Percentiles rank a stretch among this genome's conserved stretches.
phyloP scores from a whole-genome alignment of 2,329 filamentous ascomycete genomes.

The Sclerotinia minor region DNA sequence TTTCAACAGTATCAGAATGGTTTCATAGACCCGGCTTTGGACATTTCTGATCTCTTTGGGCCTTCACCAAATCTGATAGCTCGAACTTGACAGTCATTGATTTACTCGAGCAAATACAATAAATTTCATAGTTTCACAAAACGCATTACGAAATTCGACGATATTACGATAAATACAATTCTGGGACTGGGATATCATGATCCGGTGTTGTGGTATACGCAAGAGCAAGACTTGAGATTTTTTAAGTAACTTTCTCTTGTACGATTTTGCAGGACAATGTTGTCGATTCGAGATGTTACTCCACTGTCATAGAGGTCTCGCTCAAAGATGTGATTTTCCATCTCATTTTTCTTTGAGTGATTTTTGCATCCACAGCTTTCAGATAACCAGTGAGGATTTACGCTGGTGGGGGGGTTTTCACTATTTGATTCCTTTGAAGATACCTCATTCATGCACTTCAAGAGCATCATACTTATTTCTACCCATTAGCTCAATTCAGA shows the following conservation, averaged over 20 bases:
- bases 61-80: slow-evolving; percentile 17
- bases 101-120: neutral
- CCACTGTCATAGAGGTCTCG: slow-evolving; percentile 9
- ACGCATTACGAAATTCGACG: slow-evolving; percentile 1
- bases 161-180: slow-evolving; percentile 17
- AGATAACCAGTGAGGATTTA: neutral
- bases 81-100: slow-evolving; percentile 17
- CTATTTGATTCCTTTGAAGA: slow-evolving; percentile 14
- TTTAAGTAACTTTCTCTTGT: neutral
- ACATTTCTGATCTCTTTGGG: slow-evolving; percentile 21
- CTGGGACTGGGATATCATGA: slow-evolving; percentile 18
- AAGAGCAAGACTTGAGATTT: neutral
- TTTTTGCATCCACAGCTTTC: slow-evolving; percentile 7
- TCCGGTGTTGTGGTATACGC: slow-evolving; percentile 11
- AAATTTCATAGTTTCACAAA: slow-evolving; percentile 3
- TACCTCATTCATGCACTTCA: slow-evolving; percentile 5
- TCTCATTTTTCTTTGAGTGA: slow-evolving; percentile 10
- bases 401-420: neutral
- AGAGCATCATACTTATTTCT: slow-evolving; percentile 11
- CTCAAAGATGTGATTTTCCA: slow-evolving; percentile 10
- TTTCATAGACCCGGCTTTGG: slow-evolving; percentile 24
- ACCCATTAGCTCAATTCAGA: slow-evolving; percentile 17
- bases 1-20: slow-evolving; percentile 17
- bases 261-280: neutral
- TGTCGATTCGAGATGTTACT: slow-evolving; percentile 19